Percentiles rank a stretch among this genome's conserved stretches.
Conservation (phyloP, 1,284 basidiomycete species). For the Rhodotorula sp. region DNA sequence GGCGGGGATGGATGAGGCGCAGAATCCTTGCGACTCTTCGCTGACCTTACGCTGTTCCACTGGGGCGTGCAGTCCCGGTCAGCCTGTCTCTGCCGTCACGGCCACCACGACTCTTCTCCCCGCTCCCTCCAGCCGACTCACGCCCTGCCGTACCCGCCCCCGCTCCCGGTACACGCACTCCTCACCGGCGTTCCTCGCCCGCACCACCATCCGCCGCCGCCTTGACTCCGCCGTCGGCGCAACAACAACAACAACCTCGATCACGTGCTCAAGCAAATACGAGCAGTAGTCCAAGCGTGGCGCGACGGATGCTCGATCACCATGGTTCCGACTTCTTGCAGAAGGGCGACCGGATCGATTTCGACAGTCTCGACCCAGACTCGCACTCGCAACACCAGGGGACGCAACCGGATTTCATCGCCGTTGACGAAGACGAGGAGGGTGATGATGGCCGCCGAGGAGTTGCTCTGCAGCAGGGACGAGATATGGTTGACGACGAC, state of each 20-base stretch:
- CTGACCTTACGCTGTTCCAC: too few species aligned
- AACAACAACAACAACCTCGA: too few species aligned
- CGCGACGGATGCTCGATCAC: constrained; percentile 18
- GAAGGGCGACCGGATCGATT: too few species aligned
- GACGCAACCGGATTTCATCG: too few species aligned
- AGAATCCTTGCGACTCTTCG: not conserved
- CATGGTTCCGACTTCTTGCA: too few species aligned
- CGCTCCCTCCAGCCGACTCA: not conserved
- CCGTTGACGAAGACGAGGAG: too few species aligned
- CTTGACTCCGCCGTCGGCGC: not conserved
- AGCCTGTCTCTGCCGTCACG: constrained; percentile 14
- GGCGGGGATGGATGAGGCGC: too few species aligned
- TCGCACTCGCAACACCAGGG: too few species aligned
- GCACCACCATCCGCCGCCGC: not conserved
- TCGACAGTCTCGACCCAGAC: too few species aligned
- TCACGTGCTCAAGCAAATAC: not conserved
- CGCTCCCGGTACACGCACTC: not conserved
- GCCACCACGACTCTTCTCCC: not conserved
- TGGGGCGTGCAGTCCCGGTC: not conserved
- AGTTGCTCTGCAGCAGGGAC: too few species aligned
- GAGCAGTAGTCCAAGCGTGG: not conserved
- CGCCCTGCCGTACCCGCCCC: not conserved
- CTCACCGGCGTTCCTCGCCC: not conserved
- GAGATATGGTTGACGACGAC: too few species aligned
- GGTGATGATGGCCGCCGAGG: too few species aligned